These are phyloP conservation scores for Ogataea paraovalis DNA, from an alignment of 805 yeast species.

Conservation along the genomic window DNA sequence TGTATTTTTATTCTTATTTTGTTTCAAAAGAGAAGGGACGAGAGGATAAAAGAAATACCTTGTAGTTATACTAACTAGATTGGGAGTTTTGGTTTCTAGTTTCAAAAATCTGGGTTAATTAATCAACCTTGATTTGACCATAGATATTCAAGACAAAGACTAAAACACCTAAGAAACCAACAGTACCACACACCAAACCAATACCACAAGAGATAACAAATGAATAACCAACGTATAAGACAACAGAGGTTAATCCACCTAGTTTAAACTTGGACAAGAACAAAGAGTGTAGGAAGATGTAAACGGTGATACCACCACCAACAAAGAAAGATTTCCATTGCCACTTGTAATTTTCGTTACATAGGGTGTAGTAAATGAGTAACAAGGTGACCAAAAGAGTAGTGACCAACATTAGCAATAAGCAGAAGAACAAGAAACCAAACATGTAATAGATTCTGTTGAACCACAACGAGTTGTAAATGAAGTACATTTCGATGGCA, in stretches of 20 bases:
- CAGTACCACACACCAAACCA: slow-evolving; percentile 81
- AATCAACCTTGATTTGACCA: slow-evolving; percentile 82
- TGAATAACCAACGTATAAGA: slow-evolving; percentile 82
- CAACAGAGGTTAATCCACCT: slow-evolving; percentile 70
- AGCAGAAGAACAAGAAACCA: slow-evolving; percentile 90
- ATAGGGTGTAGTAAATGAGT: slow-evolving; percentile 77
- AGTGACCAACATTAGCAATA: slow-evolving; percentile 75
- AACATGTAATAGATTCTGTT: slow-evolving; percentile 94
- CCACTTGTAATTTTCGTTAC: slow-evolving; percentile 94
- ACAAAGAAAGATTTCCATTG: slow-evolving; percentile 90
- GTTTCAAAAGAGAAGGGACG: background rate
- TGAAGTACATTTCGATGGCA: slow-evolving; percentile 91
- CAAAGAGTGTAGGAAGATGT: slow-evolving; percentile 80
- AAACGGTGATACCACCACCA: slow-evolving; percentile 85
- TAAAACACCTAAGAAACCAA: slow-evolving; percentile 76
- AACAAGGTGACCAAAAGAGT: slow-evolving; percentile 76
- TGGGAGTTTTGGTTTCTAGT: no score
- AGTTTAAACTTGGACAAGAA: slow-evolving; percentile 65
- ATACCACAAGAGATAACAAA: slow-evolving; percentile 62
- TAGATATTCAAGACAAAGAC: slow-evolving; percentile 76
- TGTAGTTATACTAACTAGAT: no score
- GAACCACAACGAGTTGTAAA: slow-evolving; percentile 89
- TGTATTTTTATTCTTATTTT: background rate
- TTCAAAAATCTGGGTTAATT: slow-evolving; percentile 9
- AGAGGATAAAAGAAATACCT: no score